A percentile compares a stretch with the other conserved stretches of the same genome.
Evolutionary conservation across 176 grass and related monocot genomes (phyloP).

Genomic region (Hyparrhenia diplandra): DNA sequence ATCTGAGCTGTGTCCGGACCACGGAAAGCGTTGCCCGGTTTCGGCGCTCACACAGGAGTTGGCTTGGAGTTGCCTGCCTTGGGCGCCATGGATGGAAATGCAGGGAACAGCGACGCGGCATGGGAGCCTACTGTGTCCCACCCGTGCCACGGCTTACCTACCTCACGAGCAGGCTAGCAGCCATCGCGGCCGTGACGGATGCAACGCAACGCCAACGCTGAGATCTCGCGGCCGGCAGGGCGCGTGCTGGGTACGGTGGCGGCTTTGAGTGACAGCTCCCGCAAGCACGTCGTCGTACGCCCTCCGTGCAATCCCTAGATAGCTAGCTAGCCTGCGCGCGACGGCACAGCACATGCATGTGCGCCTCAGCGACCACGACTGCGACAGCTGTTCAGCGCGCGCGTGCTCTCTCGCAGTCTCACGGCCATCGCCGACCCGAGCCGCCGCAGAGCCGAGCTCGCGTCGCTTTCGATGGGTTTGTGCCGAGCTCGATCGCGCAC

Average conservation of each 20-base stretch:
- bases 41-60: background rate
- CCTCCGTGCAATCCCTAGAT: background rate
- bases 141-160: background rate
- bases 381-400: background rate
- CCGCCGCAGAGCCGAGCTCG: no score
- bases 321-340: background rate
- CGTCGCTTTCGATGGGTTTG: background rate
- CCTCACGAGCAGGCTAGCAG: no score
- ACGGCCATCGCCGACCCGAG: background rate
- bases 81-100: background rate
- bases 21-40: background rate
- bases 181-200: background rate
- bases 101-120: conserved; percentile 15
- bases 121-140: background rate
- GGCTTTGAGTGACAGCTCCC: background rate
- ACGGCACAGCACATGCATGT: conserved; percentile 6
- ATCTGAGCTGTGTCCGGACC: background rate
- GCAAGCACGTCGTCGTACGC: background rate
- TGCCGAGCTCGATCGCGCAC: background rate
- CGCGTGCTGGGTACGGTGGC: no score
- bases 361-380: background rate
- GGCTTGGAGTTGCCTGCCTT: background rate
- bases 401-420: background rate
- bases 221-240: background rate
- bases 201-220: background rate